Evolutionary conservation across 2,329 filamentous ascomycete species (phyloP), one percentile per base, ranked within the genome.

Genomic region (Penicillium concentricum): DNA sequence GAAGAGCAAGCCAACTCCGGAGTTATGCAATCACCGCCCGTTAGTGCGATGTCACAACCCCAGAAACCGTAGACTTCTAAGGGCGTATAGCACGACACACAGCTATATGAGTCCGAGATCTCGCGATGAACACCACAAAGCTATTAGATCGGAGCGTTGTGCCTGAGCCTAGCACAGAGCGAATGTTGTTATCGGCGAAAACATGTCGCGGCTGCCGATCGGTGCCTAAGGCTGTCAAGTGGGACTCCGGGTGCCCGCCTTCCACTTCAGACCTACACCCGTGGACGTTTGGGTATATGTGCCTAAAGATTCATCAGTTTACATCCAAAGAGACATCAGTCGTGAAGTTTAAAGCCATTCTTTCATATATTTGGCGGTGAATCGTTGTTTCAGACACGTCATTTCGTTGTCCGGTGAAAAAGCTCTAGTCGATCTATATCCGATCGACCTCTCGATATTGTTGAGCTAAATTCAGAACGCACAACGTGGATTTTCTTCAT

Each of bases 161-260:
- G 26, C 52, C 18, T 50, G 28, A 24, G 16, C 52, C 32, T 24
- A 22, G 22, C 38, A 37, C 37, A 43, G 38, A 22, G 30, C 24
- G 52, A 51, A 30, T 38, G 52, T 54, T 54, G 45, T 55, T 44
- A 43, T 55, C 52, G 52, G 52, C 45, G 52, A 55, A 55, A 55
- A 55, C 52, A 55, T 55, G 22, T 55, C 52, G 52, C 52, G 52
- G 52, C 30, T 50, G 28, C 52, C 52, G 52, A 55, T 37, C 7
- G 38, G 3, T 43, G 52, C 52, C 52, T 55, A 18, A 55, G 52
- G 52, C 46, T 6, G 6, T 1, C 2, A 55, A 55, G 52, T 43
- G 52, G 52, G 39, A 46, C 41, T 52, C 34, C 24, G 20, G 30
- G 44, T 35, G 44, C 45, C 45, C 51, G 46, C 51, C 28, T 54